Base-by-base conservation (phyloP, 1,139 yeast species). In the Magnusiomyces fungicola region DNA sequence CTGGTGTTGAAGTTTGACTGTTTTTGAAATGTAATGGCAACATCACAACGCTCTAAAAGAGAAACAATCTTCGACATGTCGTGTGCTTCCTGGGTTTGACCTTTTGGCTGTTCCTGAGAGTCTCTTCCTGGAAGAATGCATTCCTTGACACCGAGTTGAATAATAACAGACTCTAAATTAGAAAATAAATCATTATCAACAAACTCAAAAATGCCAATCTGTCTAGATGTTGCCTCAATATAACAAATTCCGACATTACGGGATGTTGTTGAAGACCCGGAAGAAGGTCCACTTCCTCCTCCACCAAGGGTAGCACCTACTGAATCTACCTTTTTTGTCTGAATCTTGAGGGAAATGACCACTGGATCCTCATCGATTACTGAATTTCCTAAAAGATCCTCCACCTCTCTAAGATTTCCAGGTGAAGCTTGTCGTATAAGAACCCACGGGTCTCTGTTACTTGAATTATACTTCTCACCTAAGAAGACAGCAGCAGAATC, bases 131-230 rank as follows among this genome's bases (percentile, higher is more conserved):
- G 83, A 6, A 88, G 62, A 9, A 92, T 67, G 44, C 89, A 83
- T 61, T 92, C 98, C 59, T 85, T 86, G 3, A 89, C 87, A 22
- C 96, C 96, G 36, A 89, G 70, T 64, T 92, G 98, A 56, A 92
- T 83, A 50, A 90, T 67, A 48, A 88, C 73, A 51, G 94, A 82
- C 63, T 92, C 97, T 55, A 90, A 68, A 61, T 90, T 90, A 1
- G 96, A 83, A 59, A 77, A 89, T 12, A 88, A 72, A 47, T 92
- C 97, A 60, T 87, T 89, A 63, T 92, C 98, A 6, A 78, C 78
- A 57, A 90, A 87, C 63, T 92, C 96, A 22, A 83, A 70, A 38
- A 89, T 69, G 23, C 90, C 90, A 34, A 92, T 73, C 29, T 75
- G 73, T 53, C 78, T 75, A 50, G 76, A 73, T 58, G 81, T 80